Conservation (phyloP, 805 yeast species). For the Saturnispora hagleri region DNA sequence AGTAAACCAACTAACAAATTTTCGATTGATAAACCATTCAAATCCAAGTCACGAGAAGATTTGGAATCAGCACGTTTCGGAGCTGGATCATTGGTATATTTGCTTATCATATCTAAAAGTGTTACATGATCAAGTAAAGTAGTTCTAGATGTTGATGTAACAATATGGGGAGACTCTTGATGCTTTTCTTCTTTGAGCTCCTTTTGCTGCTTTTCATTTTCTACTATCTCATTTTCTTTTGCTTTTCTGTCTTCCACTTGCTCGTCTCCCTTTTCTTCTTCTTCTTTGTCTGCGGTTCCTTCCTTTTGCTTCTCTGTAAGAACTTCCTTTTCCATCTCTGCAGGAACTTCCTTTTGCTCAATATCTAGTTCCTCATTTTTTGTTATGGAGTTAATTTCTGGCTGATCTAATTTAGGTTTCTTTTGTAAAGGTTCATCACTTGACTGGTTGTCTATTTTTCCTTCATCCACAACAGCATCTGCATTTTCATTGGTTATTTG, state of each 20-base stretch:
- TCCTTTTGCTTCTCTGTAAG: not conserved
- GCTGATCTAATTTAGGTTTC: not conserved
- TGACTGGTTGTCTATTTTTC: not conserved
- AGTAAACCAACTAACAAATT: constrained; percentile 37
- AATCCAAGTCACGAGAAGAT: constrained; percentile 26
- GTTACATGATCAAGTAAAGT: not conserved
- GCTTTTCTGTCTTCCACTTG: not conserved
- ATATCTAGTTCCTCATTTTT: not conserved
- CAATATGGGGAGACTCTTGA: not conserved
- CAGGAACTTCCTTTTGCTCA: not conserved
- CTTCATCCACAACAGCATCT: not conserved
- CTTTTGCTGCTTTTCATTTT: constrained; percentile 4
- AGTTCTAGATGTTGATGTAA: not conserved
- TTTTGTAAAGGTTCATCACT: constrained; percentile 1
- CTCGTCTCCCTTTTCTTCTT: not conserved
- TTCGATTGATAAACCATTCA: constrained; percentile 33
- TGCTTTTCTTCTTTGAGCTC: not conserved
- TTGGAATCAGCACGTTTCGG: constrained; percentile 24
- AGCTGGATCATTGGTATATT: constrained; percentile 16
- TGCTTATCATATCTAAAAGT: constrained; percentile 20
- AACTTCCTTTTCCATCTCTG: not conserved
- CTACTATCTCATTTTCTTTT: too few species aligned
- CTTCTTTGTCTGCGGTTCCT: not conserved
- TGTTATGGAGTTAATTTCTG: not conserved
- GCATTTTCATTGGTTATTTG: constrained; percentile 10